A percentile compares a stretch with the other conserved stretches of the same genome.
phyloP scores from a whole-genome alignment of 495 filamentous ascomycete species.

The Entonaema liquescens region DNA sequence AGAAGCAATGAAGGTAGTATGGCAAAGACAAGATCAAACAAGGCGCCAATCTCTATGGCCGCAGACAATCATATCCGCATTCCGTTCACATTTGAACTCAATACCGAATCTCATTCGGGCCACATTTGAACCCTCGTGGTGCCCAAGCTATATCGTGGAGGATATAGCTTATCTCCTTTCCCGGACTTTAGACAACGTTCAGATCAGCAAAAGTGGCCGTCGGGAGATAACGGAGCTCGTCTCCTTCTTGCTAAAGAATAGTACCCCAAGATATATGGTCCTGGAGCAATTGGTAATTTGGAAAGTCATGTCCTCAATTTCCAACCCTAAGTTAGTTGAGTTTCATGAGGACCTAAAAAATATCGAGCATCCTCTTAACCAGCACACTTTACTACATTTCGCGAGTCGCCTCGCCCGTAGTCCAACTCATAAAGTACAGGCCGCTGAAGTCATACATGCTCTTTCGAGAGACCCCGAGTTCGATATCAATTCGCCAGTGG shows the following conservation, averaged over 20 bases:
- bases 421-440: constrained; percentile 31
- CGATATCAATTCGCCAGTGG: constrained; percentile 45
- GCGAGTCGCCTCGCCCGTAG: constrained; percentile 45
- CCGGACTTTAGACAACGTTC: constrained; percentile 18
- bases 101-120: constrained; percentile 60
- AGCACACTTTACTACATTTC: constrained; percentile 55
- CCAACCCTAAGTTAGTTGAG: constrained; percentile 21
- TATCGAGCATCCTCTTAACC: constrained; percentile 47
- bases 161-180: constrained; percentile 62
- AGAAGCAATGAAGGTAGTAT: constrained; percentile 53
- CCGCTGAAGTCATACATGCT: constrained; percentile 42
- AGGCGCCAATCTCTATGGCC: constrained; percentile 58
- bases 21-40: constrained; percentile 46
- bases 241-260: constrained; percentile 37
- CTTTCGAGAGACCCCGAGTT: constrained; percentile 35
- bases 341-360: constrained; percentile 47
- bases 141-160: constrained; percentile 59
- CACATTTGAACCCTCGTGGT: constrained; percentile 51
- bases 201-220: constrained; percentile 34
- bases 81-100: constrained; percentile 55
- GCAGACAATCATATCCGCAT: constrained; percentile 59
- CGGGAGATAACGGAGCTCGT: constrained; percentile 20
- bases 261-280: constrained; percentile 29
- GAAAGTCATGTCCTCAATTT: constrained; percentile 12
- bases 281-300: constrained; percentile 34